Percentiles rank a stretch among this genome's conserved stretches.
These are phyloP conservation scores for Wallacemonas sp. DNA, from an alignment of 208 protist genomes.

Conservation along the genomic window DNA sequence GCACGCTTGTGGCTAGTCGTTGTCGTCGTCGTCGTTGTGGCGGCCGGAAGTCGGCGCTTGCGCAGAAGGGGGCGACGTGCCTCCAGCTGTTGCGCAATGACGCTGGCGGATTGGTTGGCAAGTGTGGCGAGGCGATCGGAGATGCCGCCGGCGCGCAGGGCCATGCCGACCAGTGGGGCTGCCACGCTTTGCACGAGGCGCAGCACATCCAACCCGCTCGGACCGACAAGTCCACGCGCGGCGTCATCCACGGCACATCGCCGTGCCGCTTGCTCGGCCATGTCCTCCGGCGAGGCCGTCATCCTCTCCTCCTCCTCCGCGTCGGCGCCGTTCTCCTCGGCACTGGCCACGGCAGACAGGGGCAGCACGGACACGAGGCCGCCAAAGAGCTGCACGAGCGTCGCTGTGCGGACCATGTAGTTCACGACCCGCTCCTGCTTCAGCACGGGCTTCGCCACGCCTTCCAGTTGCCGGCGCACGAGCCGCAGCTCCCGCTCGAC, in stretches of 20 bases:
- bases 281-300: too few relatives aligned
- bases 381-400: conserved; percentile 81
- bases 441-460: conserved; percentile 55
- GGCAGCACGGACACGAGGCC: conserved; percentile 72
- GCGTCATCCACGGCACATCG: conserved; percentile 24
- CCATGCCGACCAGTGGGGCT: conserved; percentile 53
- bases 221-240: conserved; percentile 42
- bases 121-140: conserved; percentile 64
- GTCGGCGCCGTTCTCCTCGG: too few relatives aligned
- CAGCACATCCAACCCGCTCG: conserved; percentile 20
- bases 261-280: neutral
- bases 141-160: conserved; percentile 35
- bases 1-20: neutral
- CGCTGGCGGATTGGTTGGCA: conserved; percentile 46
- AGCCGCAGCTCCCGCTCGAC: conserved; percentile 36
- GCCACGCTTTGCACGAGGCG: conserved; percentile 36
- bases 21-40: neutral
- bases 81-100: conserved; percentile 80
- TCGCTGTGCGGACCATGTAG: conserved; percentile 86
- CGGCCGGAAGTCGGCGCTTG: neutral
- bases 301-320: conserved; percentile 8
- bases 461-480: conserved; percentile 57
- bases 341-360: too few relatives aligned
- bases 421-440: conserved; percentile 61
- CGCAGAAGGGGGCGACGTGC: conserved; percentile 45